A percentile compares a stretch with the other conserved stretches of the same genome.
Evolutionary conservation across 2,329 filamentous ascomycete species (phyloP).

Genomic region (Alternaria arborescens): DNA sequence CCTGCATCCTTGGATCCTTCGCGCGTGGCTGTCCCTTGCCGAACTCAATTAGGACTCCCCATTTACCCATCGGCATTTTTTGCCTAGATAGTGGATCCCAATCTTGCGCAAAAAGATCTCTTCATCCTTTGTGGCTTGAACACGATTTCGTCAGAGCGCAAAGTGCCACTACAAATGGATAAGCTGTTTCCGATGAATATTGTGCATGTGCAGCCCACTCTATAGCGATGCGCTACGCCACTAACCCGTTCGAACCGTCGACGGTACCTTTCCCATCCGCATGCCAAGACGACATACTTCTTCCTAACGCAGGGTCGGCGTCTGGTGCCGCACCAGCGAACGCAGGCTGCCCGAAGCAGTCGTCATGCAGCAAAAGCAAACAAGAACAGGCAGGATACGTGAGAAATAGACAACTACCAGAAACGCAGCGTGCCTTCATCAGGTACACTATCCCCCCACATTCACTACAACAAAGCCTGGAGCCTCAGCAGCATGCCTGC

Average conservation of each 20-base stretch:
- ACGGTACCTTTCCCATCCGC: not conserved
- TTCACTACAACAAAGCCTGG: not conserved
- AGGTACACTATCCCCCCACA: not conserved
- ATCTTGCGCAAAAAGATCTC: not conserved
- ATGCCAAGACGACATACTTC: not conserved
- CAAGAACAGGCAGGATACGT: not conserved
- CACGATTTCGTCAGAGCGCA: not conserved
- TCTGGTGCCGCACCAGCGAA: not conserved
- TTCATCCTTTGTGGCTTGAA: not conserved
- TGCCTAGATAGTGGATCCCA: not conserved
- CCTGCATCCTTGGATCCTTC: slow-evolving; percentile 3
- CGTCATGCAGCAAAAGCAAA: not conserved
- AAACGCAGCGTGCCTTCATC: not conserved
- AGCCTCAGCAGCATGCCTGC: not conserved
- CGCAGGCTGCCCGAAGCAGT: not conserved
- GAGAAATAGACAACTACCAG: not conserved
- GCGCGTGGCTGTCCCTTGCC: not conserved
- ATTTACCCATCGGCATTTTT: not conserved
- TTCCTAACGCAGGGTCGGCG: not conserved
- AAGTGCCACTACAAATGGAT: not conserved
- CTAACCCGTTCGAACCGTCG: not conserved
- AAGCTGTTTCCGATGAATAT: not conserved
- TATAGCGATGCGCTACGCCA: not conserved
- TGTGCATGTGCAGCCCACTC: not conserved
- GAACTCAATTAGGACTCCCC: not conserved